Evolutionary conservation across 768 basidiomycete species (phyloP).

Genomic region (Leccinellum rugosiceps): DNA sequence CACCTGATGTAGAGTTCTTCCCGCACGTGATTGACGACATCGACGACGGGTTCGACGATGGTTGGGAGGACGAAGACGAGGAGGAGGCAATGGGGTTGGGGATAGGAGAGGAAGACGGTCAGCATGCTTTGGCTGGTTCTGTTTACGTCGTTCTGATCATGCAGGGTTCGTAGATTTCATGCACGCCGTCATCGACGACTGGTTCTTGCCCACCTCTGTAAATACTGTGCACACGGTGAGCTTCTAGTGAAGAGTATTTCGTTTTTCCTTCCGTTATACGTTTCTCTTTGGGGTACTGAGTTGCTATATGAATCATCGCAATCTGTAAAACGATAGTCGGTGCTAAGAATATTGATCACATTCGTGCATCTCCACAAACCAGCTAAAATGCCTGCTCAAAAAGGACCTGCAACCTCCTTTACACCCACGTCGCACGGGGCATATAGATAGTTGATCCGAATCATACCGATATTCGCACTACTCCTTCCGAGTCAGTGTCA

Average conservation of each 20-base stretch:
- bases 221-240: conserved; percentile 27
- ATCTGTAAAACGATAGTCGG: neutral
- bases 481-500: no score
- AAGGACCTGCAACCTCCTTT: neutral
- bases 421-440: no score
- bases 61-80: conserved; percentile 16
- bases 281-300: neutral
- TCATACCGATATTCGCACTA: no score
- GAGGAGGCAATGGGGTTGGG: conserved; percentile 10
- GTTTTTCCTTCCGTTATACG: neutral
- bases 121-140: neutral
- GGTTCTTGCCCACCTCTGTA: conserved; percentile 15
- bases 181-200: conserved; percentile 18
- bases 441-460: no score
- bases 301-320: neutral
- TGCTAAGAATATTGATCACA: neutral
- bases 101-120: conserved; percentile 10
- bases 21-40: conserved; percentile 3
- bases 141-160: conserved; percentile 2
- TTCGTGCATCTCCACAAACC: neutral
- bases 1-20: conserved; percentile 1
- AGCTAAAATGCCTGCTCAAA: neutral
- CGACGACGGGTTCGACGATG: conserved; percentile 8
- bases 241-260: conserved; percentile 16
- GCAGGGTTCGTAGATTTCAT: conserved; percentile 7